phyloP scores from a whole-genome alignment of 306 rosid species.

The Medicago ruthenica region DNA sequence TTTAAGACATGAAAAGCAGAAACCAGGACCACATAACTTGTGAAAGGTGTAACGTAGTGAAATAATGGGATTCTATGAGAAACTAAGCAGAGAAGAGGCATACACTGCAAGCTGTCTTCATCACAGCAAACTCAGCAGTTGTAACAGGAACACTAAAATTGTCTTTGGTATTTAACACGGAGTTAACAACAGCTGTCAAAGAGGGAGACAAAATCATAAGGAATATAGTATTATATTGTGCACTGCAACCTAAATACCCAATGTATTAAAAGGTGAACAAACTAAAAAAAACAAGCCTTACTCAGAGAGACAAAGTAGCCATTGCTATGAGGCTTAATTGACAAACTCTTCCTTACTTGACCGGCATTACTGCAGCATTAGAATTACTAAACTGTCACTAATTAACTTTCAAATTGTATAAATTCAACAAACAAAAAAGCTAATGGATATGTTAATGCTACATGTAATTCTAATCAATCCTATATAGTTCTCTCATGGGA shows the following conservation, averaged over 20 bases:
- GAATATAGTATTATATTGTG: neutral
- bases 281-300: conserved; percentile 49
- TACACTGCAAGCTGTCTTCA: conserved; percentile 96
- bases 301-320: conserved; percentile 87
- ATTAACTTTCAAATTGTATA: conserved; percentile 27
- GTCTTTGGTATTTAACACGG: conserved; percentile 64
- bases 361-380: conserved; percentile 83
- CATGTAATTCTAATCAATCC: conserved; percentile 28
- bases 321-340: conserved; percentile 74
- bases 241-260: conserved; percentile 24
- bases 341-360: conserved; percentile 87
- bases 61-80: conserved; percentile 2
- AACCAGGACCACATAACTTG: conserved; percentile 16
- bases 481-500: conserved; percentile 22
- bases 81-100: conserved; percentile 46
- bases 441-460: conserved; percentile 18
- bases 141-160: conserved; percentile 73
- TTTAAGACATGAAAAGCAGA: conserved; percentile 28
- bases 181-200: conserved; percentile 79
- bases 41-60: conserved; percentile 15
- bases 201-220: conserved; percentile 26
- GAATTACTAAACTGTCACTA: conserved; percentile 41
- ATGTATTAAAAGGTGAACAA: conserved; percentile 20
- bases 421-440: neutral
- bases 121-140: conserved; percentile 80